phyloP scores from a whole-genome alignment of 208 protist species.

The Leishmania arabica region DNA sequence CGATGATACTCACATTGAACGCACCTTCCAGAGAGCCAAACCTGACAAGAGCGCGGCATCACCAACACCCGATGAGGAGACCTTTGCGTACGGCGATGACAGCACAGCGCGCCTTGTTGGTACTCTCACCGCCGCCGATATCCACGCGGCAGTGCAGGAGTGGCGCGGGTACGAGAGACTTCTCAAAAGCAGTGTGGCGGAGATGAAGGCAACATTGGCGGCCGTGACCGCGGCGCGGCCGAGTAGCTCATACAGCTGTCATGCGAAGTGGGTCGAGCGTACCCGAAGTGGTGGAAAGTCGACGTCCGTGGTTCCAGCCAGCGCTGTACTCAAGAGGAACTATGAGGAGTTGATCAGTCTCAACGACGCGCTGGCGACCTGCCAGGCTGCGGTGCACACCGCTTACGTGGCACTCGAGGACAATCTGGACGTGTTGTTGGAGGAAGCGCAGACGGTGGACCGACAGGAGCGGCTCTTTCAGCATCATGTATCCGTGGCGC shows the following conservation, averaged over 20 bases:
- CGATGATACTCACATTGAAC: slow-evolving; percentile 7
- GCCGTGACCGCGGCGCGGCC: slow-evolving; percentile 35
- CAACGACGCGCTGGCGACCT: slow-evolving; percentile 69
- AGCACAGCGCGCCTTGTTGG: background rate
- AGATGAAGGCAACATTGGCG: slow-evolving; percentile 34
- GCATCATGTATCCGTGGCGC: slow-evolving; percentile 36
- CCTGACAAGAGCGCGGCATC: background rate
- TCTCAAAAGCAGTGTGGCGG: slow-evolving; percentile 22
- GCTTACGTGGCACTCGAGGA: slow-evolving; percentile 48
- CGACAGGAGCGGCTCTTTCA: slow-evolving; percentile 51
- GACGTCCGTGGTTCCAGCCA: slow-evolving; percentile 29
- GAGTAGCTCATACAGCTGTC: slow-evolving; percentile 34
- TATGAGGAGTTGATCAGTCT: slow-evolving; percentile 49
- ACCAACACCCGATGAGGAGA: background rate
- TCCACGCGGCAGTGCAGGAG: slow-evolving; percentile 3
- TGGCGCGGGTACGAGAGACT: slow-evolving; percentile 37
- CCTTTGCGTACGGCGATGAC: background rate
- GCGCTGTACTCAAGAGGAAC: slow-evolving; percentile 32
- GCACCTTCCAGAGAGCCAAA: background rate
- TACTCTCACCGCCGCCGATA: slow-evolving; percentile 20
- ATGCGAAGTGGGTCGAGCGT: slow-evolving; percentile 61
- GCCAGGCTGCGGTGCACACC: slow-evolving; percentile 45
- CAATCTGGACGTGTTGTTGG: slow-evolving; percentile 45
- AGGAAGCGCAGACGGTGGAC: slow-evolving; percentile 53
- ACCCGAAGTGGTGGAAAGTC: slow-evolving; percentile 16